Base-by-base conservation (phyloP, 208 protist genomes). In the Trypanosoma vivax region DNA sequence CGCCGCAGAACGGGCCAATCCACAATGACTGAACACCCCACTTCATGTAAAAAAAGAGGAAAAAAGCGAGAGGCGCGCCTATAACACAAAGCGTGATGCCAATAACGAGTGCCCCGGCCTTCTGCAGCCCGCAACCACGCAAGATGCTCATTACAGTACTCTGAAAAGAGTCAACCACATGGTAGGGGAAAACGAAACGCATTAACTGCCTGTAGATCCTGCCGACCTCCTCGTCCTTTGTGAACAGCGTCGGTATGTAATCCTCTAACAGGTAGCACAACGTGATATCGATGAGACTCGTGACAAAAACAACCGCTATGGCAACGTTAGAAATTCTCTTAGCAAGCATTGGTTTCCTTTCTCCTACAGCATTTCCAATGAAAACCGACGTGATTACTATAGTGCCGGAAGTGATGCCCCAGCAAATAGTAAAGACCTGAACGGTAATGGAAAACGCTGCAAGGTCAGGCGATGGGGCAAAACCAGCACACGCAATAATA, bases 121-220 rank as follows among this genome's bases (percentile, higher is more conserved):
- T 75, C 56, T 92, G 84, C 38, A 88, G 47, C 48, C 70, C 77
- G 60, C 79, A 88, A 23, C 84, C 84, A 24, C 84, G 73, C 23
- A 92, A 61, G 35, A 83, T 72, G 27, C 73, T 73, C 79, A 92
- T 88, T 18, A 88, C 60, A 35, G 69, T 85, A 61, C 76, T 86
- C 65, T 92, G 84, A 52, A 87, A 84, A 7, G 80, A 70, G 42
- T 92, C 80, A 43, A 83, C 70, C 48, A 88, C 59, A 73, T 92
- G 84, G 52, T 88, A 92, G n/a, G 78, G 76, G 31, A 88, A 64
- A 11, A 84, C 76, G 47, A 76, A 54, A 33, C 56, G 69, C 77
- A 53, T 28, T 10, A 62, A 29, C 29, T 24, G 29, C 21, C 43
- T 31, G 45, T 53, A 51, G 23, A 81, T 52, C n/a, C 13, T 28